Percentiles rank a stretch among this genome's conserved stretches.
phyloP scores from a whole-genome alignment of 177 flowering plant species.

The Tripterygium wilfordii region DNA sequence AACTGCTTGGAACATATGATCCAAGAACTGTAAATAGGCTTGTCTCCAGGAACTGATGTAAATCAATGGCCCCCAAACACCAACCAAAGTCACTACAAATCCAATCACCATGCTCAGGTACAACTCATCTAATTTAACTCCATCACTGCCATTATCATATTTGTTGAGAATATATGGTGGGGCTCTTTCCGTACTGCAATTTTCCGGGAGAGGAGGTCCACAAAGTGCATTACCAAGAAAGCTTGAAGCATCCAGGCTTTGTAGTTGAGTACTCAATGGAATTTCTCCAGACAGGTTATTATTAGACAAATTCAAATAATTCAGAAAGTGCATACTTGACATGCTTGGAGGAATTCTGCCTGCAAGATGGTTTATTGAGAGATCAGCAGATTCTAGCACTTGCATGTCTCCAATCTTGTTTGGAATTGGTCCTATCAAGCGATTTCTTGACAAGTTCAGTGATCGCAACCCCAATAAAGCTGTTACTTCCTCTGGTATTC shows the following conservation, averaged over 20 bases:
- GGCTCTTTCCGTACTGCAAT: conserved; percentile 1
- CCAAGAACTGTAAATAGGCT: too few species aligned
- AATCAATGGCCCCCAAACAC: too few species aligned
- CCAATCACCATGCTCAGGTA: neutral
- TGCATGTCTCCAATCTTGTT: conserved; percentile 3
- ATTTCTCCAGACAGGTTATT: conserved; percentile 12
- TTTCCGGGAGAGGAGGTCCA: conserved; percentile 7
- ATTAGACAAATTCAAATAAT: conserved; percentile 7
- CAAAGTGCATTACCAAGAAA: conserved; percentile 14
- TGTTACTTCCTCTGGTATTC: conserved; percentile 12
- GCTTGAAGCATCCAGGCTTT: conserved; percentile 7
- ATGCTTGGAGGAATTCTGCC: conserved; percentile 16
- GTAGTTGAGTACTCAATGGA: conserved; percentile 13
- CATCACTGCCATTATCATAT: neutral
- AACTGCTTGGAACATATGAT: too few species aligned
- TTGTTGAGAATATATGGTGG: neutral
- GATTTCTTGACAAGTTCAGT: conserved; percentile 13
- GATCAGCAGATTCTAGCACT: conserved; percentile 12
- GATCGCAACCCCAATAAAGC: neutral
- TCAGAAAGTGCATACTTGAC: conserved; percentile 1
- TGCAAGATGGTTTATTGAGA: conserved; percentile 7
- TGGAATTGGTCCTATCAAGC: conserved; percentile 8
- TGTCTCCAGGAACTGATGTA: too few species aligned
- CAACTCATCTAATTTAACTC: neutral
- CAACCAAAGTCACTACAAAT: conserved; percentile 1